Percentiles rank a stretch among this genome's conserved stretches.
Evolutionary conservation across 2,329 filamentous ascomycete species (phyloP).

Genomic region (Neodidymelliopsis sp.): DNA sequence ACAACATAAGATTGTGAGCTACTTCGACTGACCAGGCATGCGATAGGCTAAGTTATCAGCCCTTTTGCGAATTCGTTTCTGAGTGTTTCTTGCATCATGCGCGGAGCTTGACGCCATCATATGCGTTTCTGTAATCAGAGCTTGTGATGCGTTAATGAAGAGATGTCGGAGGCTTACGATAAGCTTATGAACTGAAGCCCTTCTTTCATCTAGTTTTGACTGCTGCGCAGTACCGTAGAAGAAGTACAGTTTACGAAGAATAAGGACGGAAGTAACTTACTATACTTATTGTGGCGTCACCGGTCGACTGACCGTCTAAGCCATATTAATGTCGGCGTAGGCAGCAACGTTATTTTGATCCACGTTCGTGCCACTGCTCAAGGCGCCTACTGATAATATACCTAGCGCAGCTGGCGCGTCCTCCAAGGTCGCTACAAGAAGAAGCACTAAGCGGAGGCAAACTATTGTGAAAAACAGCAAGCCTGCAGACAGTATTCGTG

Average conservation of each 20-base stretch:
- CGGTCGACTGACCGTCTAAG: slow-evolving; percentile 5
- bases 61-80: slow-evolving; percentile 2
- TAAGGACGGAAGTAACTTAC: not conserved
- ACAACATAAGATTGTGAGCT: slow-evolving; percentile 1
- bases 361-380: not conserved
- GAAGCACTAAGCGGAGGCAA: no score
- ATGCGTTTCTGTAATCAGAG: slow-evolving; percentile 1
- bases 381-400: not conserved
- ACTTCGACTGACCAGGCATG: not conserved
- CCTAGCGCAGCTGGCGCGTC: no score
- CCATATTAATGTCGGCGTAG: slow-evolving; percentile 2
- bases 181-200: not conserved
- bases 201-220: not conserved
- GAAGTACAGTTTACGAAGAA: not conserved
- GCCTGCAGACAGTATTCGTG: no score
- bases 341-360: slow-evolving; percentile 1
- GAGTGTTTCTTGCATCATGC: slow-evolving; percentile 3
- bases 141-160: slow-evolving; percentile 1
- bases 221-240: not conserved
- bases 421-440: no score
- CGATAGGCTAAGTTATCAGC: not conserved
- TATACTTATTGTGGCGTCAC: not conserved
- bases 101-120: slow-evolving; percentile 4
- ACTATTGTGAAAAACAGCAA: no score
- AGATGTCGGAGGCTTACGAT: not conserved